phyloP scores from a whole-genome alignment of 306 rosid species.

The Cyamopsis tetragonoloba region DNA sequence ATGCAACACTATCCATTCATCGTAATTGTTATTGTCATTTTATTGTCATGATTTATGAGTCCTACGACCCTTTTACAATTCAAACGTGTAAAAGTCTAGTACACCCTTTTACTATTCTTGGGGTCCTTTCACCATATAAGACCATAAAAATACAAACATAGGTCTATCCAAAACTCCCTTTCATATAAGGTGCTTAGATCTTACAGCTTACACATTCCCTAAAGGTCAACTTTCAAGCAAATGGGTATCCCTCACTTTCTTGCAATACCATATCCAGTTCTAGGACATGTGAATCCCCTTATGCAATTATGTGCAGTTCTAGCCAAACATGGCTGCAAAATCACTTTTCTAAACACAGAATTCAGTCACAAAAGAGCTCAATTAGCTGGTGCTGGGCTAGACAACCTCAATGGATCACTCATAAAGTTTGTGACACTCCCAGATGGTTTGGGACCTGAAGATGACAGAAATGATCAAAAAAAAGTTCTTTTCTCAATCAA shows the following conservation, averaged over 20 bases:
- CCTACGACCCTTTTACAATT: too few relatives aligned
- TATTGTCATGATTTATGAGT: too few relatives aligned
- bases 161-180: too few relatives aligned
- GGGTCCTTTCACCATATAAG: too few relatives aligned
- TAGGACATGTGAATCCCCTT: constrained; percentile 48
- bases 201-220: too few relatives aligned
- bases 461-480: constrained; percentile 24
- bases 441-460: constrained; percentile 36
- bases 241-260: constrained; percentile 41
- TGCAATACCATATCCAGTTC: constrained; percentile 34
- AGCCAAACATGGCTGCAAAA: constrained; percentile 29
- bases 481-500: background rate
- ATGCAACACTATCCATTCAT: too few relatives aligned
- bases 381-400: background rate
- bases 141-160: too few relatives aligned
- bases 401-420: background rate
- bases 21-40: too few relatives aligned
- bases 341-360: constrained; percentile 39
- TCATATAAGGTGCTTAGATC: too few relatives aligned
- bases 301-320: constrained; percentile 30
- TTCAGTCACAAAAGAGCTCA: constrained; percentile 21
- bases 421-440: constrained; percentile 30
- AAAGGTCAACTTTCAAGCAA: background rate
- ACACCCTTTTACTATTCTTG: too few relatives aligned
- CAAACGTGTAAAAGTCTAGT: too few relatives aligned